Percentiles rank a stretch among this genome's conserved stretches.
These are phyloP conservation scores for Diaporthe citrichinensis DNA, from an alignment of 2,329 filamentous ascomycete genomes.

Conservation along the genomic window DNA sequence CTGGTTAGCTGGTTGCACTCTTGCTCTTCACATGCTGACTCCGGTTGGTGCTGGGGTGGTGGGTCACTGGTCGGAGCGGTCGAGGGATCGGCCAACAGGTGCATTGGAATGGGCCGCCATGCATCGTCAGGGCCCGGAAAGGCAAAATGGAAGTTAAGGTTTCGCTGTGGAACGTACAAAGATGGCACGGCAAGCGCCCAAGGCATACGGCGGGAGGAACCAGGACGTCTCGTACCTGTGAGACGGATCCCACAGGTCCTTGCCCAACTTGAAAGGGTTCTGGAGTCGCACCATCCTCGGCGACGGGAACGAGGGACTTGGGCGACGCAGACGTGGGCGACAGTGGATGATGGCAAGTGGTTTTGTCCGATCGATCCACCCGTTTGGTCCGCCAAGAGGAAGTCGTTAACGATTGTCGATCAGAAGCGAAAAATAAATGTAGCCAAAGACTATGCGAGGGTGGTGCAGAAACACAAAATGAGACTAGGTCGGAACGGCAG, in stretches of 20 bases:
- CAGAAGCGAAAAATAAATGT: constrained; percentile 8
- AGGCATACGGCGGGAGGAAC: constrained; percentile 76
- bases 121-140: background rate
- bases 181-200: constrained; percentile 70
- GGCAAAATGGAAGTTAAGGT: background rate
- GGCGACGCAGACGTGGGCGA: background rate
- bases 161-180: constrained; percentile 58
- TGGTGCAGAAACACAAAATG: constrained; percentile 18
- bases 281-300: constrained; percentile 36
- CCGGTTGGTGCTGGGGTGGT: background rate
- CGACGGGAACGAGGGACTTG: background rate
- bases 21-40: background rate
- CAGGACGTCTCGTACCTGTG: constrained; percentile 86
- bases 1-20: constrained; percentile 12
- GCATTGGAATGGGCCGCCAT: background rate
- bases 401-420: constrained; percentile 6
- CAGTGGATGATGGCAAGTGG: background rate
- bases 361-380: constrained; percentile 16
- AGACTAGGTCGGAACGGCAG: constrained; percentile 17
- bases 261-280: constrained; percentile 54
- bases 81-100: constrained; percentile 8
- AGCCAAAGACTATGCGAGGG: constrained; percentile 5
- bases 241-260: constrained; percentile 65
- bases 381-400: constrained; percentile 20
- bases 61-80: background rate